phyloP scores from a whole-genome alignment of 257 asterid species.

The Salvia splendens region DNA sequence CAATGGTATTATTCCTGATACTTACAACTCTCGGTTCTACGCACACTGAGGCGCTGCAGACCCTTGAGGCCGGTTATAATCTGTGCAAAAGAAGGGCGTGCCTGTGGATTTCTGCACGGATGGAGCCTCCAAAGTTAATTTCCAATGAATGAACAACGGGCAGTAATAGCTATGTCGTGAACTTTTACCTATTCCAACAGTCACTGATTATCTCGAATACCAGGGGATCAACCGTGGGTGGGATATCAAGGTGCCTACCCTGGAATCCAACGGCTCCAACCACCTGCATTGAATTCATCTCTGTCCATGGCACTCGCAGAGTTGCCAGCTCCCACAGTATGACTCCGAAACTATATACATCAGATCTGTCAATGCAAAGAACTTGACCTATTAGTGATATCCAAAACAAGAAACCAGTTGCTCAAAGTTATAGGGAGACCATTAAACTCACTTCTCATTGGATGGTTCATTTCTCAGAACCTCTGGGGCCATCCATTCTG shows the following conservation, averaged over 20 bases:
- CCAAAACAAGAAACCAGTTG: not conserved
- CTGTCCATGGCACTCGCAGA: constrained; percentile 83
- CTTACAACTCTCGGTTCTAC: constrained; percentile 39
- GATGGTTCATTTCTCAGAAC: constrained; percentile 93
- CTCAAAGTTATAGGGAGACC: not conserved
- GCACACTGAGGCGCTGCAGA: constrained; percentile 65
- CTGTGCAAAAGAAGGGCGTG: constrained; percentile 88
- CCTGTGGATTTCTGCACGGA: constrained; percentile 68
- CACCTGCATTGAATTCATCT: constrained; percentile 97
- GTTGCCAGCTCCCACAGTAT: constrained; percentile 97
- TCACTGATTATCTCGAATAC: constrained; percentile 76
- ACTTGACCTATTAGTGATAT: constrained; percentile 24
- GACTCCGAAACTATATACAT: constrained; percentile 93
- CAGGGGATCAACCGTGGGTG: constrained; percentile 63
- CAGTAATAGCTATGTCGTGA: constrained; percentile 5
- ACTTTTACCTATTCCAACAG: constrained; percentile 79
- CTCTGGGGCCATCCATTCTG: constrained; percentile 99
- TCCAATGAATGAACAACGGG: not conserved
- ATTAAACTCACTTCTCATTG: constrained; percentile 80
- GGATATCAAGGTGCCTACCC: constrained; percentile 77
- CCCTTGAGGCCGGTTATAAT: constrained; percentile 77
- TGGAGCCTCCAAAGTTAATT: constrained; percentile 10
- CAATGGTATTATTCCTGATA: constrained; percentile 42
- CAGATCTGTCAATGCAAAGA: constrained; percentile 63
- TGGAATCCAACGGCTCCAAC: constrained; percentile 99